Evolutionary conservation across 2,329 filamentous ascomycete species (phyloP).

Genomic region (Emmonsiellopsis sp.): DNA sequence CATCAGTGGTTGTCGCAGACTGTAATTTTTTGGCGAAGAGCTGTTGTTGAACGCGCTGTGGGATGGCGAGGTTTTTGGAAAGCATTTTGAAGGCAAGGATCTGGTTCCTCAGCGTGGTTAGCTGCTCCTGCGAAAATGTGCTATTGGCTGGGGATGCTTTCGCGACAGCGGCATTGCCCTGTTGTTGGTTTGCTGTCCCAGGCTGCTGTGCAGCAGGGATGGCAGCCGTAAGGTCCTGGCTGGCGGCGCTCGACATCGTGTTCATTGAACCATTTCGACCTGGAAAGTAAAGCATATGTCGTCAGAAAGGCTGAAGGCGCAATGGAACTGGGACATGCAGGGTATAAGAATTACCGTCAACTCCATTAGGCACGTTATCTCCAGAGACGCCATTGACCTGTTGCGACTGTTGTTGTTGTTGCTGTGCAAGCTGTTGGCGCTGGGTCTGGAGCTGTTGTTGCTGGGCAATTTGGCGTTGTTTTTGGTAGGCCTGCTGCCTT

Average conservation of each 20-base stretch:
- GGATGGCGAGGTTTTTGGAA: conserved; percentile 76
- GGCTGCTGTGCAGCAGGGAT: conserved; percentile 12
- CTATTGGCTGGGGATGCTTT: conserved; percentile 33
- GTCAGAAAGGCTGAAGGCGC: not conserved
- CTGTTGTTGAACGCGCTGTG: conserved; percentile 66
- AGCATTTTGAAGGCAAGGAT: conserved; percentile 87
- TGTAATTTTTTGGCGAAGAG: conserved; percentile 54
- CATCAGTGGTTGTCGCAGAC: conserved; percentile 19
- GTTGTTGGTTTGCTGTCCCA: conserved; percentile 11
- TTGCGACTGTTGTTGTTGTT: conserved; percentile 28
- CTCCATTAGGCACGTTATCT: conserved; percentile 29
- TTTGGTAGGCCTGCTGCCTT: conserved; percentile 49
- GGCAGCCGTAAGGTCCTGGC: conserved; percentile 16
- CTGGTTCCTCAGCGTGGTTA: conserved; percentile 69
- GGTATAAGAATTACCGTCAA: conserved; percentile 26
- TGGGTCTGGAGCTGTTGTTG: conserved; percentile 36
- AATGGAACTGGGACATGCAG: not conserved
- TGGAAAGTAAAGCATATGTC: conserved; percentile 11
- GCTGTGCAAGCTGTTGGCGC: conserved; percentile 37
- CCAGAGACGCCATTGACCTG: conserved; percentile 29
- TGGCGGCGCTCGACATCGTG: conserved; percentile 21
- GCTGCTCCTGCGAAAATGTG: conserved; percentile 64
- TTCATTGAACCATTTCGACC: conserved; percentile 25
- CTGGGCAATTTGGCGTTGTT: conserved; percentile 39
- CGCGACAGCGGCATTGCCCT: conserved; percentile 22